Conservation (phyloP, 1,139 yeast genomes). For the Spencermartinsiella ligniputridi region DNA sequence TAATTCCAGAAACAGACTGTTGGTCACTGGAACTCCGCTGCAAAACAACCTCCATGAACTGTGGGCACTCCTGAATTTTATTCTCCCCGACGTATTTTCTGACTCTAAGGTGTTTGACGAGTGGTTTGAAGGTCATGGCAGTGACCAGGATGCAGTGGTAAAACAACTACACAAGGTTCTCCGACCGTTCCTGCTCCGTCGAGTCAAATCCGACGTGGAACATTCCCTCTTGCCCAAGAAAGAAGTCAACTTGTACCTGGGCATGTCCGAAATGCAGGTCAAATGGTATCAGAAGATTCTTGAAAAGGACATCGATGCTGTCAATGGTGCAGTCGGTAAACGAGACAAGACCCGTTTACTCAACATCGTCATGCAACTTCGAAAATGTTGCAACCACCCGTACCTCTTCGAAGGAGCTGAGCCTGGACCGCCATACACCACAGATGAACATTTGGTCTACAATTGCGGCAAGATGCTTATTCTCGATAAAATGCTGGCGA, state of each 20-base stretch:
- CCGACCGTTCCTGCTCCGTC: conserved; percentile 80
- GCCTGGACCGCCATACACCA: conserved; percentile 97
- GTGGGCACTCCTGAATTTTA: conserved; percentile 89
- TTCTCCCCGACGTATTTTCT: conserved; percentile 91
- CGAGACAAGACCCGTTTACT: conserved; percentile 84
- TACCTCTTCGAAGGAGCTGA: conserved; percentile 97
- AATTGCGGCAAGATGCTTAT: conserved; percentile 91
- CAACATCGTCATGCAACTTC: conserved; percentile 92
- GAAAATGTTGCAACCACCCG: conserved; percentile 97
- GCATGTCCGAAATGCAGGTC: conserved; percentile 92
- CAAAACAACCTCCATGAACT: conserved; percentile 93
- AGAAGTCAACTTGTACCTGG: conserved; percentile 84
- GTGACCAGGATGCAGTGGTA: conserved; percentile 72
- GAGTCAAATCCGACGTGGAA: conserved; percentile 92
- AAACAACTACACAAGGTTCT: conserved; percentile 79
- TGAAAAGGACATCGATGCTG: conserved; percentile 94
- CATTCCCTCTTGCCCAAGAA: conserved; percentile 84
- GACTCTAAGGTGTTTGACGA: conserved; percentile 86
- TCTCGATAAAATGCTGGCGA: conserved; percentile 73
- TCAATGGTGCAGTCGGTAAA: conserved; percentile 84
- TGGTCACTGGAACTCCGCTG: conserved; percentile 94
- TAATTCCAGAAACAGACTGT: conserved; percentile 74
- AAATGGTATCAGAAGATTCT: conserved; percentile 84
- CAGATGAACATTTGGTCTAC: conserved; percentile 86
- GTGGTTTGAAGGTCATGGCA: conserved; percentile 61